Percentiles rank a stretch among this genome's conserved stretches.
phyloP scores from a whole-genome alignment of 2,329 filamentous ascomycete genomes.

The Talaromyces piceae region DNA sequence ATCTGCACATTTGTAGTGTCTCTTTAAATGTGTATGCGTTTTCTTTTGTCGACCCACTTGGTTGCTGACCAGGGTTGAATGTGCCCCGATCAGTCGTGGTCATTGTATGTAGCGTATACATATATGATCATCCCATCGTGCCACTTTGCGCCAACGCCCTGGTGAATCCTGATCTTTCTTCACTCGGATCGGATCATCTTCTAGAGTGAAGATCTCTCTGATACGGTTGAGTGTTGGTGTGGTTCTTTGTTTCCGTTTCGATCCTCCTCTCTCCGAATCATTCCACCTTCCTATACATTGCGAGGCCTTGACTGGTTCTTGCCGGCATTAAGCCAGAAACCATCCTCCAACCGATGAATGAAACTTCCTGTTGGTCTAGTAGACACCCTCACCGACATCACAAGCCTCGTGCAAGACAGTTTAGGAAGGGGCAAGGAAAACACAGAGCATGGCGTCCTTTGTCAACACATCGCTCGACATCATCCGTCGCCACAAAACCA shows the following conservation, averaged over 20 bases:
- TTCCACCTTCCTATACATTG: background rate
- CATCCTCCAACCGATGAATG: no score
- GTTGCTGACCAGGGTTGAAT: background rate
- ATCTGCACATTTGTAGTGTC: background rate
- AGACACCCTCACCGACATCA: no score
- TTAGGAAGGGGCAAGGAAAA: background rate
- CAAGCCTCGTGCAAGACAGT: no score
- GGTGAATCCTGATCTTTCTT: no score
- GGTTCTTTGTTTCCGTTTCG: background rate
- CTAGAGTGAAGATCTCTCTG: background rate
- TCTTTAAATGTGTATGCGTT: background rate
- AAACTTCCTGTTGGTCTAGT: no score
- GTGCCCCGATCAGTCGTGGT: background rate
- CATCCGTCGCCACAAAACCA: constrained; percentile 22
- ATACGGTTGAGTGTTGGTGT: background rate
- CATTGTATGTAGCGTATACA: no score
- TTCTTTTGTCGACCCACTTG: no score
- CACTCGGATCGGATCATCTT: no score
- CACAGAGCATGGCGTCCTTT: constrained; percentile 19
- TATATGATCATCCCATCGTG: no score
- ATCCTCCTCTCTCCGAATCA: background rate
- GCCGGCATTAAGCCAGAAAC: no score
- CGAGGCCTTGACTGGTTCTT: constrained; percentile 1
- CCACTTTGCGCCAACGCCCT: no score
- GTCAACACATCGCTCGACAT: constrained; percentile 23